phyloP scores from a whole-genome alignment of 2,329 filamentous ascomycete species.

The Xylariales sp. region DNA sequence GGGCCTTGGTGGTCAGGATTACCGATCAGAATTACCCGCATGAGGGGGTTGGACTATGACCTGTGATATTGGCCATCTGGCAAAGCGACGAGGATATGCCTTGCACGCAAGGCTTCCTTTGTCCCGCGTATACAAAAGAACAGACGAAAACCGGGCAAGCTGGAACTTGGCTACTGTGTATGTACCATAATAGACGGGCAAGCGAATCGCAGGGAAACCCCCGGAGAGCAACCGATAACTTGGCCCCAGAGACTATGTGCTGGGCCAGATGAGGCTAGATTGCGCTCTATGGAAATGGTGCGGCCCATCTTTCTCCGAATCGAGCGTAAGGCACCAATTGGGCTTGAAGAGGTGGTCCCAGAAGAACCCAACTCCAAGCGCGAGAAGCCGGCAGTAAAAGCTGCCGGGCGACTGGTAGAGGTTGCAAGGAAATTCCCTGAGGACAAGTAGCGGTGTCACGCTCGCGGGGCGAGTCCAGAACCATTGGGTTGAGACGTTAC shows the following conservation, averaged over 20 bases:
- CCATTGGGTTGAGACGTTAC: conserved; percentile 23
- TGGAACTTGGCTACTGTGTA: too few species aligned
- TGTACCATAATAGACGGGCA: too few species aligned
- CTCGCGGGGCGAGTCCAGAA: too few species aligned
- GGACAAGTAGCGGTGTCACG: conserved; percentile 23
- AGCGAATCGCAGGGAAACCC: too few species aligned
- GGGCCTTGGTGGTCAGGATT: too few species aligned
- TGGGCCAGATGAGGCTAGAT: conserved; percentile 1
- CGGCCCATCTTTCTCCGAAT: conserved; percentile 6
- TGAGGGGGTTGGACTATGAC: conserved; percentile 5
- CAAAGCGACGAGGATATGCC: conserved; percentile 7
- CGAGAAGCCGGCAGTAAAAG: conserved; percentile 4
- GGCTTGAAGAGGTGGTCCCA: conserved; percentile 1
- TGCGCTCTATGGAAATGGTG: conserved; percentile 1
- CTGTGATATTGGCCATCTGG: conserved; percentile 1
- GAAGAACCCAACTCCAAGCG: conserved; percentile 5
- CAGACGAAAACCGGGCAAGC: conserved; percentile 2
- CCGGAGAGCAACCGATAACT: conserved; percentile 6
- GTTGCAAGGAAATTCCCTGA: conserved; percentile 20
- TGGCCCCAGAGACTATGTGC: conserved; percentile 1
- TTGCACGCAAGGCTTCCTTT: conserved; percentile 1
- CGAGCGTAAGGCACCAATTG: conserved; percentile 7
- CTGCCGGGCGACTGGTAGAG: background rate
- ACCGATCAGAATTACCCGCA: conserved; percentile 3
- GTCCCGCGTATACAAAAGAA: background rate